Evolutionary conservation across 192 early-diverging fungal genomes (phyloP).

Genomic region (Chytriomyces sp.): DNA sequence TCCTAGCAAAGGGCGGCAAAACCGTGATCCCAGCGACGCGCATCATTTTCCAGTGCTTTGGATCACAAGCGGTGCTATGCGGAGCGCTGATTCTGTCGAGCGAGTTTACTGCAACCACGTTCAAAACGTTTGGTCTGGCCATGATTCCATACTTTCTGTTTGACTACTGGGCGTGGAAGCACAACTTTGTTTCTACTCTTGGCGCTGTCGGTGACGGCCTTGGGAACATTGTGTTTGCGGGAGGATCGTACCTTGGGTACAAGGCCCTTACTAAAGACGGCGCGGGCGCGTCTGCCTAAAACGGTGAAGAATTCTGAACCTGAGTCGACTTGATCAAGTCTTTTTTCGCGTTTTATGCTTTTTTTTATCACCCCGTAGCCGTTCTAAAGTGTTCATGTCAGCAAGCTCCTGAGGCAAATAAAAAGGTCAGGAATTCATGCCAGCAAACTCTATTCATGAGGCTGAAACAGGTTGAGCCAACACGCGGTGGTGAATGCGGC

Average conservation of each 20-base stretch:
- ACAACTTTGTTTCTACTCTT: not conserved
- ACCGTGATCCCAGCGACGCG: slow-evolving; percentile 1
- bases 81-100: not conserved
- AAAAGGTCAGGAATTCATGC: too few relatives aligned
- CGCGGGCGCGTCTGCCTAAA: too few relatives aligned
- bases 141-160: slow-evolving; percentile 18
- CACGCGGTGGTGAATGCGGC: too few relatives aligned
- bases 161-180: not conserved
- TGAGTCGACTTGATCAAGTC: too few relatives aligned
- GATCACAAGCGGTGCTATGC: slow-evolving; percentile 30
- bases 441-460: too few relatives aligned
- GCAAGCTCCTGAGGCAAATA: too few relatives aligned
- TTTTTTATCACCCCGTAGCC: too few relatives aligned
- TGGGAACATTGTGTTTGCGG: slow-evolving; percentile 11
- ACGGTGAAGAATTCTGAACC: too few relatives aligned
- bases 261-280: too few relatives aligned
- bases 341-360: too few relatives aligned
- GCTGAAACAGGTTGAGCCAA: too few relatives aligned
- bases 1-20: slow-evolving; percentile 9
- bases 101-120: not conserved
- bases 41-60: slow-evolving; percentile 31
- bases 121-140: slow-evolving; percentile 1
- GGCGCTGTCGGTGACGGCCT: not conserved
- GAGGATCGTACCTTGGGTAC: not conserved
- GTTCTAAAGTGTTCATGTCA: too few relatives aligned